Base-by-base conservation (phyloP, 306 rosid genomes). In the Dalbergia cultrata region DNA sequence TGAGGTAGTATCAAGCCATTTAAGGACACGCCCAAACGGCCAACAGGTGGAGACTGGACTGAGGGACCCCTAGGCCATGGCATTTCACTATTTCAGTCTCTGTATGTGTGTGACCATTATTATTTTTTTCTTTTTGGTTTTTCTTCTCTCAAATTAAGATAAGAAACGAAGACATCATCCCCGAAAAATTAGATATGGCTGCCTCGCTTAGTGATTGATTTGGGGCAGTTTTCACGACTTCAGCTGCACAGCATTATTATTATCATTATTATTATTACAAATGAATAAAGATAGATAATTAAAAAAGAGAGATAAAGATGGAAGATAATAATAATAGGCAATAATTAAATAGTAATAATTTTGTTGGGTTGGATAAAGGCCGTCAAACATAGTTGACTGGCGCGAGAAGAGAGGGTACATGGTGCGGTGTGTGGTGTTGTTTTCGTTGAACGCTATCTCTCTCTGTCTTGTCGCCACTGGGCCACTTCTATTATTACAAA, bases 381-480 rank as follows among this genome's bases (percentile, higher is more conserved):
- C 58, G 94, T 88, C 91, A 90, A 90, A 81, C 70, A 41, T 52
- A 2, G 83, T 81, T 87, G 94, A 81, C 92, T 83, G 88, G 83
- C 82, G 83, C 67, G 64, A 79, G 47, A 75, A 72, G 85, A 76
- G 81, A 83, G 84, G 66, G 65, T 81, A 58, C 72, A 68, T 10
- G 64, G 85, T 61, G 60, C 44, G 7, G 33, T 13, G 22, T 59
- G 69, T 13, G 4, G n/a, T 26, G 59, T 13, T 54, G 81, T 66
- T 77, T 57, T 74, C 53, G 65, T 60, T 13, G 39, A 68, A 47
- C 31, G 52, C 68, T 13, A 33, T 50, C n/a, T 45, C 19, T 45
- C 18, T 58, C 35, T 80, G 39, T 58, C 60, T 73, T 37, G 60
- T 73, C 52, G 2, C 12, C 13, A 8, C 4, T 53, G 9, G 6